Conservation (phyloP, 2,329 filamentous ascomycete genomes). For the Hyphodiscus sp. region DNA sequence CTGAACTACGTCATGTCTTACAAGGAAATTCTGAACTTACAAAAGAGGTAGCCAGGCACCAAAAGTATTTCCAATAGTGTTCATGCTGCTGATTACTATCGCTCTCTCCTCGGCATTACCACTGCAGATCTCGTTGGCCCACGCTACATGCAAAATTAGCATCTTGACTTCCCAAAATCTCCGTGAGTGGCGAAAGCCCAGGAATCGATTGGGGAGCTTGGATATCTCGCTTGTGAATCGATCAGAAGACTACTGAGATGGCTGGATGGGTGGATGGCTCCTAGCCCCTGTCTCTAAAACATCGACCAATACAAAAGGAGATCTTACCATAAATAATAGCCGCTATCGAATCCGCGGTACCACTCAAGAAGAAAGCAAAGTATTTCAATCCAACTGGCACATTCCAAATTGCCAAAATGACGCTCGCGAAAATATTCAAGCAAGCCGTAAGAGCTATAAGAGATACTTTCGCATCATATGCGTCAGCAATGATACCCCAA, state of each 20-base stretch:
- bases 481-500: conserved; percentile 10
- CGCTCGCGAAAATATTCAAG: conserved; percentile 22
- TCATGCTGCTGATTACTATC: conserved; percentile 31
- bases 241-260: too few relatives aligned
- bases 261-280: too few relatives aligned
- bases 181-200: too few relatives aligned
- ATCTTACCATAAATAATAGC: conserved; percentile 31
- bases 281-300: too few relatives aligned
- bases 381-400: conserved; percentile 29
- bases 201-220: too few relatives aligned
- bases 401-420: conserved; percentile 28
- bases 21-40: conserved; percentile 6
- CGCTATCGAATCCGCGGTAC: conserved; percentile 29
- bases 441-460: conserved; percentile 8
- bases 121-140: conserved; percentile 29
- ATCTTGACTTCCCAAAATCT: too few relatives aligned
- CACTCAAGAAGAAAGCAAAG: conserved; percentile 29
- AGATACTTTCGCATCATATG: conserved; percentile 9
- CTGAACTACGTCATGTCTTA: too few relatives aligned
- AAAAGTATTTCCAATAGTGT: conserved; percentile 31
- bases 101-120: conserved; percentile 31
- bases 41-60: conserved; percentile 27
- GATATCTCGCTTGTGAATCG: too few relatives aligned
- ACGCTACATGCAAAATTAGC: too few relatives aligned
- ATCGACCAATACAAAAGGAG: too few relatives aligned